Percentiles rank a stretch among this genome's conserved stretches.
These are phyloP conservation scores for Tagetes patula DNA, from an alignment of 129 eudicot species.

Conservation along the genomic window DNA sequence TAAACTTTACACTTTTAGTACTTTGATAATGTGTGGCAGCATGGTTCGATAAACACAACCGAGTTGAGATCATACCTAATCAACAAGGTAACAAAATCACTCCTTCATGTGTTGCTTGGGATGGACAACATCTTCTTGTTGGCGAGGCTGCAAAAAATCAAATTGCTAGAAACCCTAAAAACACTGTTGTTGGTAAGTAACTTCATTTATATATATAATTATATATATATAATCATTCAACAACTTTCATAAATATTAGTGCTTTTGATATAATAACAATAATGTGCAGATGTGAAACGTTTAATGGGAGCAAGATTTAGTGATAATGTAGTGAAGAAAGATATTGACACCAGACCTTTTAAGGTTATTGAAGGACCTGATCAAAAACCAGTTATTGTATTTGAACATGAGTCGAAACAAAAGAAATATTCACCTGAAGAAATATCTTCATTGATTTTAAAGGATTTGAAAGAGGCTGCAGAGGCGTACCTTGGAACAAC, in stretches of 20 bases:
- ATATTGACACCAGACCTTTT: slow-evolving; percentile 4
- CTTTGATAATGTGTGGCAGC: slow-evolving; percentile 11
- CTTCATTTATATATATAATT: not conserved
- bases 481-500: slow-evolving; percentile 1
- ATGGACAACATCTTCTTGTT: not conserved
- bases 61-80: slow-evolving; percentile 15
- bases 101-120: slow-evolving; percentile 14
- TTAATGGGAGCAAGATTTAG: slow-evolving; percentile 10
- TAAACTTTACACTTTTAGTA: too few relatives aligned
- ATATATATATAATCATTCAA: not conserved
- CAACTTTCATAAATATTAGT: not conserved
- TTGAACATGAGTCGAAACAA: not conserved
- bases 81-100: slow-evolving; percentile 16
- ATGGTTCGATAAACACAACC: slow-evolving; percentile 9
- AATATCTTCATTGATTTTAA: slow-evolving; percentile 1
- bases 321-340: slow-evolving; percentile 3
- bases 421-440: slow-evolving; percentile 5
- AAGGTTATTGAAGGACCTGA: slow-evolving; percentile 2
- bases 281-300: not conserved
- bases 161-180: not conserved
- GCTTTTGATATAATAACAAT: too few relatives aligned
- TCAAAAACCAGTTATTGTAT: not conserved
- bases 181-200: not conserved
- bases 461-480: not conserved
- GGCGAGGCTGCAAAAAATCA: slow-evolving; percentile 14